Evolutionary conservation across 2,329 filamentous ascomycete genomes (phyloP), one percentile per base, ranked within the genome.

Genomic region (Colletotrichum magnum): DNA sequence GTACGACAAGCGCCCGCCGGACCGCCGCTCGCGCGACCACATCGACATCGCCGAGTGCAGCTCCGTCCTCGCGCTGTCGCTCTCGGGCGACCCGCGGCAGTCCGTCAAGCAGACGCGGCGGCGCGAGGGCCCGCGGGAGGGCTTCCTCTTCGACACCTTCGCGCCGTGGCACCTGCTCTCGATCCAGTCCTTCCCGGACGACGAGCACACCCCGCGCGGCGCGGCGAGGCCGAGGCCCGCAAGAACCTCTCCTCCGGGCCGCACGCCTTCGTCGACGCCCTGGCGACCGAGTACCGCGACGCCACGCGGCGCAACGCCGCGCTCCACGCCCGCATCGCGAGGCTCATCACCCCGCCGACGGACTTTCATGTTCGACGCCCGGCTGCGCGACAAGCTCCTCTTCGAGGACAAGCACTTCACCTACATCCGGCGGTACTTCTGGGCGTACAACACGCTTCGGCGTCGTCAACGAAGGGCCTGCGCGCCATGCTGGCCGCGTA

Each of bases 351-450:
- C 0, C 89, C 88, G 9, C 85, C 87, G 82, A 79, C 81, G 5
- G 81, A 87, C 36, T 90, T 90, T 90, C 75, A 87, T 91, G 77
- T 91, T 90, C 73, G 82, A 89, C 69, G 80, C 81, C 47, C 80
- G 83, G 21, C 77, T 89, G 5, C 82, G 89, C 13, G 88, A 89
- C 76, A 85, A 85, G 71, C 82, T 90, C 0, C 81, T 90, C 1
- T 90, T 90, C 72, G 88, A 91, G 75, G 88, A 90, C 73, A 82
- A 83, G 60, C 78, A 87, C 63, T 90, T 89, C 73, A 90, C 88
- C 1, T 90, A 88, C 78, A 89, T 87, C 45, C 82, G 87, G 0
- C 83, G 88, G 16, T 90, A 90, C 73, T 90, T 90, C 74, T 90
- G 88, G 85, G 88, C 87, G 0, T 89, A 86, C 73, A 88, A 90